Percentiles rank a stretch among this genome's conserved stretches.
Evolutionary conservation across 1,139 yeast genomes (phyloP).

Genomic region (Zygosaccharomyces pseudobailii): DNA sequence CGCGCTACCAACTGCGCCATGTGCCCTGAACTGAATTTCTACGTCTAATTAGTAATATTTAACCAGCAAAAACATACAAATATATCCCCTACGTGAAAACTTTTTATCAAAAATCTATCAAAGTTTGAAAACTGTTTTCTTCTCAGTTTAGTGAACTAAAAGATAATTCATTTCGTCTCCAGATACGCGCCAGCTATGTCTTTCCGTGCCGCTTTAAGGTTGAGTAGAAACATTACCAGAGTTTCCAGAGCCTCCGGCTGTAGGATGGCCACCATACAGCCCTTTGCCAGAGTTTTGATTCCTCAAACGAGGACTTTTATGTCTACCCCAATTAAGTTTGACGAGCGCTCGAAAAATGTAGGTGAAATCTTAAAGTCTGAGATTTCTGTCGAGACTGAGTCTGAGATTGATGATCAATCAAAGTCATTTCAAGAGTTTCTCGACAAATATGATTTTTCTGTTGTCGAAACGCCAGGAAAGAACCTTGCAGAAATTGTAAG

Average conservation of each 20-base stretch:
- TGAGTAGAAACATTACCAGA: slow-evolving; percentile 5
- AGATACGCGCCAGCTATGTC: slow-evolving; percentile 7
- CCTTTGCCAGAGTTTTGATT: slow-evolving; percentile 3
- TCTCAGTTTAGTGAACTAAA: no score
- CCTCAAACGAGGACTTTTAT: slow-evolving; percentile 13
- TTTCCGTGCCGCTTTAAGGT: slow-evolving; percentile 8
- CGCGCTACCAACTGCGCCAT: slow-evolving; percentile 38
- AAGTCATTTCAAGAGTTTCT: slow-evolving; percentile 40
- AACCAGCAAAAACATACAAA: no score
- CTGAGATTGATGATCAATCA: slow-evolving; percentile 30
- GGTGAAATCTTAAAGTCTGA: slow-evolving; percentile 24
- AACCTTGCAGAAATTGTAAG: slow-evolving; percentile 71
- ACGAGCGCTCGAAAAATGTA: slow-evolving; percentile 16
- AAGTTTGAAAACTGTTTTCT: no score
- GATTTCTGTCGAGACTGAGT: slow-evolving; percentile 39
- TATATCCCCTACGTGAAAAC: not conserved
- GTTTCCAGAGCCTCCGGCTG: slow-evolving; percentile 6
- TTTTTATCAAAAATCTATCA: not conserved
- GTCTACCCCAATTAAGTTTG: slow-evolving; percentile 9
- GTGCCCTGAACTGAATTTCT: slow-evolving; percentile 19
- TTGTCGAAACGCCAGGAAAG: slow-evolving; percentile 51
- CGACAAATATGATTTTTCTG: slow-evolving; percentile 49
- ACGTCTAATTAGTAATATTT: no score
- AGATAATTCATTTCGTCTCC: not conserved
- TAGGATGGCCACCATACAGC: slow-evolving; percentile 3